phyloP scores from a whole-genome alignment of 1,284 basidiomycete genomes.

The Hypsizygus ulmarius region DNA sequence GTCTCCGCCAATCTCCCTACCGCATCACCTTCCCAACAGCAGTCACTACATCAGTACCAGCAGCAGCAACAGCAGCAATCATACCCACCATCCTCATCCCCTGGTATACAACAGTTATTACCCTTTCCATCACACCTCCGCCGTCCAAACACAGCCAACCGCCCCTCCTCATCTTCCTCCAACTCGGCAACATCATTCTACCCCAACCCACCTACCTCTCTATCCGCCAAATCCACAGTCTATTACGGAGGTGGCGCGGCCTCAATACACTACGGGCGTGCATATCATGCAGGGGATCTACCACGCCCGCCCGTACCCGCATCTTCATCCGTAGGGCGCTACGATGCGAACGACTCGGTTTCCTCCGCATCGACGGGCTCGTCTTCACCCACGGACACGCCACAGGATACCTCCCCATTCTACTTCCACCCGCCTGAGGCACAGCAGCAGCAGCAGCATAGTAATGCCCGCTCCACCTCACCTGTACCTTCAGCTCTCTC shows the following conservation, averaged over 20 bases:
- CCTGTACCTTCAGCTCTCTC: constrained; percentile 36
- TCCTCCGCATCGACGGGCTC: constrained; percentile 23
- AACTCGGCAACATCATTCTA: constrained; percentile 26
- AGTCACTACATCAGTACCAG: constrained; percentile 19
- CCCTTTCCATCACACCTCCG: constrained; percentile 3
- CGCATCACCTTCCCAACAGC: constrained; percentile 24
- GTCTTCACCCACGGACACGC: constrained; percentile 22
- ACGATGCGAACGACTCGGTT: constrained; percentile 31
- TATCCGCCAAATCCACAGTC: constrained; percentile 5
- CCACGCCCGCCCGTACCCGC: neutral
- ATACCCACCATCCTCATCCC: neutral
- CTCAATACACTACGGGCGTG: constrained; percentile 3
- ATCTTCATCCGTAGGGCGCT: constrained; percentile 9
- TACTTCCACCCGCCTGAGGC: constrained; percentile 70
- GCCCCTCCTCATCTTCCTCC: constrained; percentile 11
- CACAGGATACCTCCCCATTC: constrained; percentile 51
- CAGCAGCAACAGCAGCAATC: constrained; percentile 13
- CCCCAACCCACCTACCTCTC: constrained; percentile 26
- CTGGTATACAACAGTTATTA: neutral
- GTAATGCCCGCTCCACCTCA: constrained; percentile 12
- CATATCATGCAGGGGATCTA: neutral
- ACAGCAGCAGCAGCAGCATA: neutral
- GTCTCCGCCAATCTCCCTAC: constrained; percentile 58
- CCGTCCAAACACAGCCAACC: constrained; percentile 5
- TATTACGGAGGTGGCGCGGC: constrained; percentile 1